Percentiles rank a stretch among this genome's conserved stretches.
phyloP scores from a whole-genome alignment of 2,329 filamentous ascomycete species.

The Bertia moriformis region DNA sequence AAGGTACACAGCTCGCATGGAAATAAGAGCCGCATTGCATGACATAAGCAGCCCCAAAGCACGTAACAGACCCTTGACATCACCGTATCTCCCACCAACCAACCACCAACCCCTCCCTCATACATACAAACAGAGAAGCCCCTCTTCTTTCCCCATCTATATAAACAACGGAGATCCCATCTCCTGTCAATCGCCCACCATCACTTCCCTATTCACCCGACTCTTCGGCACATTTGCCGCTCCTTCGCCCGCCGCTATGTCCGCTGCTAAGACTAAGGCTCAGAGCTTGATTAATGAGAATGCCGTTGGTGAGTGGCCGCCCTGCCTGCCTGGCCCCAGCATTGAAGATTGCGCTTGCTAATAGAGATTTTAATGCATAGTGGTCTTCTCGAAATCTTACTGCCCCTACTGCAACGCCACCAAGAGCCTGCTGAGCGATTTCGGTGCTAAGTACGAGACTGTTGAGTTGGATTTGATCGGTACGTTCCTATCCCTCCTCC shows the following conservation, averaged over 20 bases:
- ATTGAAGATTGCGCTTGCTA: constrained; percentile 1
- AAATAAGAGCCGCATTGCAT: too few relatives aligned
- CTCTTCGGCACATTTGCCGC: constrained; percentile 51
- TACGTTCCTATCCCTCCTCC: constrained; percentile 35
- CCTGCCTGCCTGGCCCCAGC: background rate
- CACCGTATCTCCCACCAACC: too few relatives aligned
- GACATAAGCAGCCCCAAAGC: too few relatives aligned
- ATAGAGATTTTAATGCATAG: constrained; percentile 20
- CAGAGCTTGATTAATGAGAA: constrained; percentile 81
- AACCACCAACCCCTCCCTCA: too few relatives aligned
- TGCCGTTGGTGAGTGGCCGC: constrained; percentile 51
- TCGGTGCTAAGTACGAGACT: constrained; percentile 58
- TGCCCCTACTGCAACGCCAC: constrained; percentile 81
- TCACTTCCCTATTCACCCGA: constrained; percentile 49
- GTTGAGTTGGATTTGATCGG: constrained; percentile 77
- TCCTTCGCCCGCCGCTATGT: constrained; percentile 54
- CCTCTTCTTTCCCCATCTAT: background rate
- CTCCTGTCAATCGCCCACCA: constrained; percentile 1
- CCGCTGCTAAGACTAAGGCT: constrained; percentile 69
- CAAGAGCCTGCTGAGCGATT: constrained; percentile 58
- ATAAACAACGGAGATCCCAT: too few relatives aligned
- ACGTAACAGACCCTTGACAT: too few relatives aligned
- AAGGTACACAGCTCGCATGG: too few relatives aligned
- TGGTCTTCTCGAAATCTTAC: constrained; percentile 93
- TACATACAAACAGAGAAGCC: too few relatives aligned